Evolutionary conservation across 2,329 filamentous ascomycete species (phyloP).

Genomic region (Chaetoscypha palmicola): DNA sequence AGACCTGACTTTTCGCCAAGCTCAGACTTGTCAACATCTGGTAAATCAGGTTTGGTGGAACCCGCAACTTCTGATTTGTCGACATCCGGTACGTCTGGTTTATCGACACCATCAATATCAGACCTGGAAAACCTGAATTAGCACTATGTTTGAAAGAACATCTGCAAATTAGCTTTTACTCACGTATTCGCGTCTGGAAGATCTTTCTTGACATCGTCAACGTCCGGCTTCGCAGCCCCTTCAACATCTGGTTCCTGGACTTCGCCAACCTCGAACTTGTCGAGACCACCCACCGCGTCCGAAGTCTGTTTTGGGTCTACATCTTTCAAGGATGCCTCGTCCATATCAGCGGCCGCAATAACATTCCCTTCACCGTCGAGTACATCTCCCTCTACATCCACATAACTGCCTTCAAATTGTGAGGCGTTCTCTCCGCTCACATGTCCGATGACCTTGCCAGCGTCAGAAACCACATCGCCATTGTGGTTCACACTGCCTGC

Average conservation of each 20-base stretch:
- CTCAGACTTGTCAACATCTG: neutral
- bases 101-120: neutral
- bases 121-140: neutral
- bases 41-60: neutral
- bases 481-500: constrained; percentile 37
- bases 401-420: constrained; percentile 43
- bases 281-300: constrained; percentile 7
- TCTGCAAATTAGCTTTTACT: too few species aligned
- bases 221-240: neutral
- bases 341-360: constrained; percentile 33
- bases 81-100: constrained; percentile 1
- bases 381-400: constrained; percentile 49
- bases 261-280: constrained; percentile 7
- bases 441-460: constrained; percentile 46
- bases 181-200: too few species aligned
- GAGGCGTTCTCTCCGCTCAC: constrained; percentile 59
- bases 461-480: constrained; percentile 47
- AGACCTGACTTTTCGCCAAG: neutral
- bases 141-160: too few species aligned
- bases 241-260: constrained; percentile 1
- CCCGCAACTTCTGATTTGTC: neutral
- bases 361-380: constrained; percentile 47
- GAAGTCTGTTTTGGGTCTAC: constrained; percentile 5
- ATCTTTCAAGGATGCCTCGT: constrained; percentile 2
- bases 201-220: neutral